Base-by-base conservation (phyloP, 1,284 basidiomycete species). In the Pyrrhoderma noxium region DNA sequence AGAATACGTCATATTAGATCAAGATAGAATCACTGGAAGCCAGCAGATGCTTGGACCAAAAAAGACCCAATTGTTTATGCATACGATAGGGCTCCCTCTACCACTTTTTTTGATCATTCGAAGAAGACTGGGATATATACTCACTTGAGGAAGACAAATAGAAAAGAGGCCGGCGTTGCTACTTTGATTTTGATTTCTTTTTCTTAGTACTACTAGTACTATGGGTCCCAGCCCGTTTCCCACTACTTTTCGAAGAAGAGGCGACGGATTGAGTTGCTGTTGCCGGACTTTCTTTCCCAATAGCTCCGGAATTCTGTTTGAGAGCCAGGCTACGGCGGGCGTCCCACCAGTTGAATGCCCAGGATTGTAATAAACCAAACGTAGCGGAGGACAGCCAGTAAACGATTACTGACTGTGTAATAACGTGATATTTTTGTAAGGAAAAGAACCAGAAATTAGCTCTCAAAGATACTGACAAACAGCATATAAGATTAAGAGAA, bases 311-410 rank as follows among this genome's bases (percentile, higher is more conserved):
- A 5, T 11, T 31, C 27, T 11, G 5, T 31, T 11, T 31, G 7
- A 31, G 11, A 5, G 27, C 27, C 5, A 31, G 27, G 11, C 27
- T 40, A 18, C 79, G 69, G 45, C 70, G 71, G 46, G 70, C 63
- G 54, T 80, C 76, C 69, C 73, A 74, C 67, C 73, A 84, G 50
- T 88, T 82, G 53, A 93, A 73, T n/a, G 76, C 58, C 75, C 83
- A 85, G 5, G 87, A 86, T 63, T 93, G 89, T 14, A 84, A 55
- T 19, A 94, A 68, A 35, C 90, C 90, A 62, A 88, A 89, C 16
- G 78, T 65, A 21, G 90, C 85, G 5, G 89, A 93, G 3, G 88
- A 82, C 2, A 87, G 71, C 91, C 91, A 94, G 63, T 91, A 93
- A 16, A 93, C 60, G 42, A 84, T 73, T 16, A 94, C 74, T 45